Base-by-base conservation (phyloP, 495 filamentous ascomycete genomes). In the Recurvomyces mirabilis region DNA sequence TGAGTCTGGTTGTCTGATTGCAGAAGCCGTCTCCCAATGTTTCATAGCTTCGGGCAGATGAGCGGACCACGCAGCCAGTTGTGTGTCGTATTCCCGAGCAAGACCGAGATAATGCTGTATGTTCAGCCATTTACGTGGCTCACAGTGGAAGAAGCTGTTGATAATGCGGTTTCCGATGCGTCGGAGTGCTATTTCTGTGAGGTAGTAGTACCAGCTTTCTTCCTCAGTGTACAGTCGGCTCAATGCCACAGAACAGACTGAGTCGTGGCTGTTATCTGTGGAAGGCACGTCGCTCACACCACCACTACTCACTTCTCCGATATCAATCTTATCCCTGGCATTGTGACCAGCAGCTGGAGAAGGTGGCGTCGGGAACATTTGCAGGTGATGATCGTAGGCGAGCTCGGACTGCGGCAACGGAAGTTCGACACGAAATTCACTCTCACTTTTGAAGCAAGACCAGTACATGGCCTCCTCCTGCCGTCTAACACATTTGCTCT, bases 371-470 rank as follows among this genome's bases (percentile, higher is more conserved):
- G 60, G 60, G 43, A 59, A 61, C n/a, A 59, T 39, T 2, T 56
- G 35, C 3, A 53, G 53, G 34, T 59, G 56, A 23, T 54, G 39
- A 15, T 42, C 40, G 9, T 31, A 40, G 0, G 55, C 38, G 3
- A 59, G 18, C 1, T 29, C 41, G 15, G 50, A 51, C 20, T 56
- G 49, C 3, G 58, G 54, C 5, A 61, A 37, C 1, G 45, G 33
- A 5, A 58, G 33, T 26, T 60, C 59, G 0, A 49, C 42, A 4
- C 56, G 58, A 12, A 63, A 46, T 38, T 63, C 60, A 29, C 54
- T 42, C 41, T 63, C 60, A 2, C 56, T 60, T 28, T 63, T 63
- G 38, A 57, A 60, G 34, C 58, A 60, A n/a, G 53, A 54, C 60
- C 60, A 63, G 31, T 60, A 61, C 15, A 61, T 34, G 13, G 49